Evolutionary conservation across 305 asterid genomes (phyloP), one percentile per base, ranked within the genome.

Genomic region (Fraxinus ornus): DNA sequence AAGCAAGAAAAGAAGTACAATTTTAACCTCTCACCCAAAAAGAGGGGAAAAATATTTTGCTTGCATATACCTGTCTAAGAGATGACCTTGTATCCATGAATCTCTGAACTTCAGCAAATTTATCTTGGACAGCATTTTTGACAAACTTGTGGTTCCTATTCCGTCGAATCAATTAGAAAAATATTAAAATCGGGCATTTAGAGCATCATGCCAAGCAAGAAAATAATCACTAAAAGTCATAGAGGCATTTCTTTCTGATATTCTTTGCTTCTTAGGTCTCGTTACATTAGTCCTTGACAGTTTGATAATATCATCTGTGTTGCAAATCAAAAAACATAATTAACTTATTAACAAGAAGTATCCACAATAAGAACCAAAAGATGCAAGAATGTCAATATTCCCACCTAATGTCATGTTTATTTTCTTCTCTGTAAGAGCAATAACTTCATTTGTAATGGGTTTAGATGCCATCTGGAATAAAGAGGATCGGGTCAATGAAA

Each of bases 361-460:
- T 24, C 32, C 37, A 5, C 22, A 44, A 71, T 13, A 72, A 66
- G 75, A n/a, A 24, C 66, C 28, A 75, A 26, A 70, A 6, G 21
- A 10, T 41, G 52, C 7, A 72, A 41, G 8, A 75, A 7, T 44
- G 36, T 30, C 26, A 49, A 84, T 52, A 68, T 5, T 72, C 87
- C 12, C 79, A 95, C 98, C 98, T 89, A 95, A 84, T 28, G 93
- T 82, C 98, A 95, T 93, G 79, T 90, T 94, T 95, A 93, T 95
- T 90, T 95, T 95, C 90, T 95, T 95, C 95, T 93, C 98, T 6
- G 98, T 90, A 72, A 91, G 91, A 41, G 97, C 97, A 88, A 95
- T 88, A 47, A 94, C 89, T 87, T 92, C 95, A 47, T 55, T 86
- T 2, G 92, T 90, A 57, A 92, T 82, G 70, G 91, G 89, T 86